These are phyloP conservation scores for Paramecium primaurelia DNA, from an alignment of 73 alveolate genomes.

Conservation along the genomic window DNA sequence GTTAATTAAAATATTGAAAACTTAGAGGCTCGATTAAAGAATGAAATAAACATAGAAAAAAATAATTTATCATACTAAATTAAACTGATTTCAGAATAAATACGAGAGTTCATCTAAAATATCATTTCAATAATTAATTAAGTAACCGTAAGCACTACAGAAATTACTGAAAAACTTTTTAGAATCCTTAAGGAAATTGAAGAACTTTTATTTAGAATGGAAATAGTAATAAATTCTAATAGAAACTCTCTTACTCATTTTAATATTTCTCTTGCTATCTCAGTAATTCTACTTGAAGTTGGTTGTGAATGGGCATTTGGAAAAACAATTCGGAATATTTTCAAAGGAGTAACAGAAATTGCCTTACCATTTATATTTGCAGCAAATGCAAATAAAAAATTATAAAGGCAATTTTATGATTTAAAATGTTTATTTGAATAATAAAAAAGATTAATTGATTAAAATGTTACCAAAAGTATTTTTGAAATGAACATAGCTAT, in stretches of 20 bases:
- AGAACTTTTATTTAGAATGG: background rate
- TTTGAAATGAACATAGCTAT: background rate
- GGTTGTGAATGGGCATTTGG: background rate
- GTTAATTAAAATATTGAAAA: background rate
- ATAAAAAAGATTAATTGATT: background rate
- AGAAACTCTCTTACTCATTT: background rate
- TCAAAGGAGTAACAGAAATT: background rate
- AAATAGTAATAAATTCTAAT: background rate
- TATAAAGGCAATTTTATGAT: background rate
- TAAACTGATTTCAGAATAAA: background rate
- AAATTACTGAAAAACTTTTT: background rate
- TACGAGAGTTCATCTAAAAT: background rate
- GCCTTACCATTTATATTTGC: background rate
- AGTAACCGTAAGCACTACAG: background rate
- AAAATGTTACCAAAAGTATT: background rate
- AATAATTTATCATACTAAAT: background rate
- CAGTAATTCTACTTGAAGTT: background rate
- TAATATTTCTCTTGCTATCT: background rate
- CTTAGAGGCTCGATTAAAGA: background rate
- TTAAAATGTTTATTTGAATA: background rate
- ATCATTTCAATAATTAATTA: background rate
- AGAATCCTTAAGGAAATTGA: background rate
- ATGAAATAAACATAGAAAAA: background rate
- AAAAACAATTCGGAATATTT: background rate
- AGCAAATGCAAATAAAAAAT: background rate